A percentile compares a stretch with the other conserved stretches of the same genome.
These are phyloP conservation scores for Periconia macrospinosa DNA, from an alignment of 2,329 filamentous ascomycete species.

Conservation along the genomic window DNA sequence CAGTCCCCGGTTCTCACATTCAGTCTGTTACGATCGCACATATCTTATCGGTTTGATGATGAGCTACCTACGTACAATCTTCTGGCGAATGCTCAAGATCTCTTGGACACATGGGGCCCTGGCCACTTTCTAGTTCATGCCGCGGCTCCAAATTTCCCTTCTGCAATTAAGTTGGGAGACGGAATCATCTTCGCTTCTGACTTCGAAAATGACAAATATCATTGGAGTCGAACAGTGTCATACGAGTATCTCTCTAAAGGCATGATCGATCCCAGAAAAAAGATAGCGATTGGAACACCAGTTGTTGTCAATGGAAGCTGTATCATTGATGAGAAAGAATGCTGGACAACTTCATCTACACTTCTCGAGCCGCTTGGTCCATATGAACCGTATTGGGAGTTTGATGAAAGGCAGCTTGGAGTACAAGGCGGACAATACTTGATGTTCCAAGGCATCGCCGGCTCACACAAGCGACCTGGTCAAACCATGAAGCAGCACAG, in stretches of 20 bases:
- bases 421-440: slow-evolving; percentile 11
- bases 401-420: slow-evolving; percentile 5
- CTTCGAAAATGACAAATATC: not conserved
- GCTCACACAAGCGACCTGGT: slow-evolving; percentile 5
- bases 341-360: not conserved
- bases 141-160: not conserved
- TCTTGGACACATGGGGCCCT: not conserved
- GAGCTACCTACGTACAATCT: too few species aligned
- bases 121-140: not conserved
- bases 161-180: not conserved
- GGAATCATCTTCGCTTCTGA: not conserved
- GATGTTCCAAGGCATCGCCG: not conserved
- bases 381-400: not conserved
- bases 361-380: slow-evolving; percentile 1
- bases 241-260: not conserved
- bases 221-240: not conserved
- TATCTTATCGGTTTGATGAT: not conserved
- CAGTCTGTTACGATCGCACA: not conserved
- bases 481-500: slow-evolving; percentile 4
- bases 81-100: not conserved
- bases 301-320: slow-evolving; percentile 1
- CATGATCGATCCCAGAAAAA: not conserved
- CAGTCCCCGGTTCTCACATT: too few species aligned
- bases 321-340: not conserved
- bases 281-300: not conserved